A percentile compares a stretch with the other conserved stretches of the same genome.
These are phyloP conservation scores for Polytrichum commune DNA, from an alignment of 225 moss, liverwort and hornwort species.

Conservation along the genomic window DNA sequence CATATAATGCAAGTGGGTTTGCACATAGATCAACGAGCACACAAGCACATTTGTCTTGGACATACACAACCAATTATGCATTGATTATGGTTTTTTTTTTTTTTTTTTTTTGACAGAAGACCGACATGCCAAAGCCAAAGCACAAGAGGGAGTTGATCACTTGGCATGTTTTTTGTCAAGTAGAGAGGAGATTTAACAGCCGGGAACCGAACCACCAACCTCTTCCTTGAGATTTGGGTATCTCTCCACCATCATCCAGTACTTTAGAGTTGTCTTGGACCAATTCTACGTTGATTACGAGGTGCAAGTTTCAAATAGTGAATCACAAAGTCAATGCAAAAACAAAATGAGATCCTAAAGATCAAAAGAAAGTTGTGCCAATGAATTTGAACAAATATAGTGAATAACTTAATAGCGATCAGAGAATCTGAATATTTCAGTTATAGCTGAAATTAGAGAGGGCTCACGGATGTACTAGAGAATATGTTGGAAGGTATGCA, in stretches of 20 bases:
- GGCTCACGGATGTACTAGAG: slow-evolving; percentile 66
- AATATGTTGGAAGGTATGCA: slow-evolving; percentile 81
- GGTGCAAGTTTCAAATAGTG: neutral
- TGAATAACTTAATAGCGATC: neutral
- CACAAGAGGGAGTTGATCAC: too few species aligned
- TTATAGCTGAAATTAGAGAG: too few species aligned
- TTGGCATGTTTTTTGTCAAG: too few species aligned
- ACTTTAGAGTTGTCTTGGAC: too few species aligned
- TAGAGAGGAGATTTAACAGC: too few species aligned
- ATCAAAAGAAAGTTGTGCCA: neutral
- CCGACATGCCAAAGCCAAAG: too few species aligned
- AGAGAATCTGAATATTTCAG: too few species aligned
- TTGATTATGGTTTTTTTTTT: too few species aligned
- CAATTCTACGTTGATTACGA: neutral
- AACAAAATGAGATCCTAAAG: neutral
- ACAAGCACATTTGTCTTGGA: slow-evolving; percentile 95
- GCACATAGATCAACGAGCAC: slow-evolving; percentile 90
- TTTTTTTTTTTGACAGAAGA: too few species aligned
- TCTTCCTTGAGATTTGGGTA: too few species aligned
- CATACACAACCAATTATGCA: neutral
- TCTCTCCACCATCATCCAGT: too few species aligned
- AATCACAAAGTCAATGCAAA: neutral
- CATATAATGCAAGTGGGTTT: slow-evolving; percentile 73
- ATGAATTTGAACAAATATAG: neutral
- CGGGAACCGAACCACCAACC: too few species aligned